These are phyloP conservation scores for Kazachstania psychrophila DNA, from an alignment of 805 yeast genomes.

Conservation along the genomic window DNA sequence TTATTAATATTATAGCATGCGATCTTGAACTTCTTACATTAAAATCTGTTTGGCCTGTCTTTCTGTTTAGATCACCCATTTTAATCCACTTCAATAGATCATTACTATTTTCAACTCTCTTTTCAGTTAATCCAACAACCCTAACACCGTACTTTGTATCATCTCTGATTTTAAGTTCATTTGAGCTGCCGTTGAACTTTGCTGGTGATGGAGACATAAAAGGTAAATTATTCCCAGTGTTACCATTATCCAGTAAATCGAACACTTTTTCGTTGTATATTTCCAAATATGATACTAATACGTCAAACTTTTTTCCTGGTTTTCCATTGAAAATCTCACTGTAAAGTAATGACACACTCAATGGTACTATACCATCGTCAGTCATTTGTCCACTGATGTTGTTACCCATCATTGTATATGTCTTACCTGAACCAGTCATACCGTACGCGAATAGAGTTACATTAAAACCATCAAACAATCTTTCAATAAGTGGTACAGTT, in stretches of 20 bases:
- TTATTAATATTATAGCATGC: conserved; percentile 77
- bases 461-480: conserved; percentile 64
- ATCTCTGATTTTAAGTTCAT: conserved; percentile 69
- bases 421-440: conserved; percentile 90
- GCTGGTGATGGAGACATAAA: conserved; percentile 8
- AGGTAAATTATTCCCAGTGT: neutral
- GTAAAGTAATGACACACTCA: conserved; percentile 47
- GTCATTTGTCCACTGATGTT: conserved; percentile 8
- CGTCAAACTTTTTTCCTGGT: conserved; percentile 30
- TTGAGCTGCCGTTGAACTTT: conserved; percentile 7
- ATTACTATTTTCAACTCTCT: conserved; percentile 43
- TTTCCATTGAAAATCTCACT: conserved; percentile 31
- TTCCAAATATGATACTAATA: conserved; percentile 68
- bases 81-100: conserved; percentile 54
- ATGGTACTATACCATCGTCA: conserved; percentile 59
- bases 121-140: conserved; percentile 65
- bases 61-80: conserved; percentile 63
- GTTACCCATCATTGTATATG: conserved; percentile 76
- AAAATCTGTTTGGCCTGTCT: conserved; percentile 83
- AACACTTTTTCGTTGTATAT: conserved; percentile 81
- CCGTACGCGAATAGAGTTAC: conserved; percentile 92
- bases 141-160: conserved; percentile 62
- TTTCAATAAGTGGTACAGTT: conserved; percentile 45
- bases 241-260: conserved; percentile 51
- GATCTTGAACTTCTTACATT: conserved; percentile 83